Base-by-base conservation (phyloP, 1,284 basidiomycete species). In the Irpex sp. region DNA sequence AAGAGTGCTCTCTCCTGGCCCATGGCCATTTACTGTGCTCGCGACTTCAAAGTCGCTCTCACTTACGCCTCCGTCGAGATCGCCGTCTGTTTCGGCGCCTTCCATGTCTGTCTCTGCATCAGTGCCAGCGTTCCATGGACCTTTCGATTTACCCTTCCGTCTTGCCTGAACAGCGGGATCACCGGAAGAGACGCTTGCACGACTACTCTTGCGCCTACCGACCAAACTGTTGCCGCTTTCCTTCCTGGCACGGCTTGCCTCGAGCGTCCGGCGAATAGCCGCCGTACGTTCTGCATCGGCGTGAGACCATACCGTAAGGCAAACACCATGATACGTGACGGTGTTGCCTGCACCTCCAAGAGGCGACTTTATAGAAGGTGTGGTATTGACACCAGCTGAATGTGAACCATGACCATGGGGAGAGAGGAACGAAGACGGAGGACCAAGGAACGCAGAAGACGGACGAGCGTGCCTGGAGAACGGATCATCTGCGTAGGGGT, bases 251-350 rank as follows among this genome's bases (percentile, higher is more conserved):
- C 89, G 85, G 51, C 87, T 83, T 0, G 88, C 87, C 72, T 93
- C 92, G 60, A 94, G 83, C 2, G 92, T 91, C 58, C 90, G 85
- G 35, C 92, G 87, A 68, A 94, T 94, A 1, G 92, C 92, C 17
- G 80, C 83, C 65, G 91, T 89, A 59, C 94, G 87, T 69, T 94
- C 89, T 2, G 89, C 87, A 71, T 97, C 95, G 33, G 94, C 94
- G 71, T 95, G 94, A 7, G 92, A 94, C 94, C 94, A 97, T 0
- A 97, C 93, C 3, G 93, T 94, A 59, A 97, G 81, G 67, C 93
- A 94, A 37, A 95, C 93, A 54, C 94, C 95, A 72, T 97, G 87
- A 73, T 94, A 97, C 9, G 89, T 88, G 64, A 91, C 73, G 35
- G 85, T 90, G 68, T 70, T 75, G 43, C 70, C 70, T 37, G 76